Conservation (phyloP, 1,284 basidiomycete genomes). For the Polyporus tsugae region DNA sequence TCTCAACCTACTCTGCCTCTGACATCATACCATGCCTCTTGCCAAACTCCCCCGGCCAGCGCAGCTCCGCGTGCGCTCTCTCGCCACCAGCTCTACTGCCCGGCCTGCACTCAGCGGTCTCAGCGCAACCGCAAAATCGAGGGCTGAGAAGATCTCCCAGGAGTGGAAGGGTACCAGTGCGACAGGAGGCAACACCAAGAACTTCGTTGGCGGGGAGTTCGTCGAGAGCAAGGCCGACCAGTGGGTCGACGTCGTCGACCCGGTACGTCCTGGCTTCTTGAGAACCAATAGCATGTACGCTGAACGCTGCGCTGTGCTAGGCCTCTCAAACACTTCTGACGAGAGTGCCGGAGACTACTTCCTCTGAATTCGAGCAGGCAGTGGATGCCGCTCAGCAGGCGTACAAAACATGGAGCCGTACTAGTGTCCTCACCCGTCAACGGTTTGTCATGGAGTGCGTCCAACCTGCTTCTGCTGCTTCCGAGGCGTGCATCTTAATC, state of each 20-base stretch:
- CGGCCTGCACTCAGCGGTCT: slow-evolving; percentile 47
- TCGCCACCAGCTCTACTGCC: slow-evolving; percentile 26
- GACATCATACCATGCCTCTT: slow-evolving; percentile 26
- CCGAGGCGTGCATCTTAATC: not conserved
- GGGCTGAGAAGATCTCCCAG: slow-evolving; percentile 72
- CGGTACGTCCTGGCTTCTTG: slow-evolving; percentile 56
- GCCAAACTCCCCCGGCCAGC: slow-evolving; percentile 32
- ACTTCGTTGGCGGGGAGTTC: slow-evolving; percentile 91
- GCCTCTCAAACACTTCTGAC: slow-evolving; percentile 91
- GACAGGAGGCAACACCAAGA: slow-evolving; percentile 85
- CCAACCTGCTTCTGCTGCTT: not conserved
- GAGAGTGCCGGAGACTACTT: slow-evolving; percentile 89
- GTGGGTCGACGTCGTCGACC: slow-evolving; percentile 90
- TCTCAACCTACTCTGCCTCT: not conserved
- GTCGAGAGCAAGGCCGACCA: slow-evolving; percentile 79
- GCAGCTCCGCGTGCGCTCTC: slow-evolving; percentile 29
- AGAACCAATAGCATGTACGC: not conserved
- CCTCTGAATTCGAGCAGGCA: slow-evolving; percentile 86
- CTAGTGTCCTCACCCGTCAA: slow-evolving; percentile 89
- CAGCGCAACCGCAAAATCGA: slow-evolving; percentile 58
- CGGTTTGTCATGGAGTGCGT: slow-evolving; percentile 86
- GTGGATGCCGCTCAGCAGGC: slow-evolving; percentile 88
- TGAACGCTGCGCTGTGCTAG: slow-evolving; percentile 47
- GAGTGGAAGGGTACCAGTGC: slow-evolving; percentile 89
- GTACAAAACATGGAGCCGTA: slow-evolving; percentile 89